Percentiles rank a stretch among this genome's conserved stretches.
phyloP scores from a whole-genome alignment of 768 basidiomycete species.

The Xerocomellus amylosporus region DNA sequence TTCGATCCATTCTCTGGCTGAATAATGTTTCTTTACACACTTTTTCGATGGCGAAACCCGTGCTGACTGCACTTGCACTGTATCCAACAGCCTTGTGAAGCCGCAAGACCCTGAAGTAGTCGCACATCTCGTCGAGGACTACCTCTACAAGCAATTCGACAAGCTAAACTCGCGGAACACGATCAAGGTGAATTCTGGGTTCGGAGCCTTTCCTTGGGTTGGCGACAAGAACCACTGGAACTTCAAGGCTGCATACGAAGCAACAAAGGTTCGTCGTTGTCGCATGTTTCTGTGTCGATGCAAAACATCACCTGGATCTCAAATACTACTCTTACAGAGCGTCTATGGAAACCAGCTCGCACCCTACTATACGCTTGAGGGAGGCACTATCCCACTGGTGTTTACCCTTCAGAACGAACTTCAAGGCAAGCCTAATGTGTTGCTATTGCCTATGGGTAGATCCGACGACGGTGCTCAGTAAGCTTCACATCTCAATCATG shows the following conservation, averaged over 20 bases:
- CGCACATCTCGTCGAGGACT: conserved; percentile 60
- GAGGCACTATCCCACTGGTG: conserved; percentile 86
- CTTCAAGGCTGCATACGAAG: conserved; percentile 76
- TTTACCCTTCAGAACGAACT: conserved; percentile 82
- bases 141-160: conserved; percentile 71
- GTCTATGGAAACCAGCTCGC: conserved; percentile 36
- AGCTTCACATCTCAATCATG: conserved; percentile 20
- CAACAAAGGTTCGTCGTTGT: conserved; percentile 54
- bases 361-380: conserved; percentile 76
- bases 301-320: not conserved
- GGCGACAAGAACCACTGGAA: conserved; percentile 82
- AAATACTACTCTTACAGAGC: not conserved
- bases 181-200: conserved; percentile 57
- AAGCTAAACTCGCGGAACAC: conserved; percentile 80
- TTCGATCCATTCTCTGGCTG: not conserved
- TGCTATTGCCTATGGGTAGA: conserved; percentile 85
- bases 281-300: too few relatives aligned
- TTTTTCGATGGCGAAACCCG: not conserved
- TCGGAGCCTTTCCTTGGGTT: conserved; percentile 85
- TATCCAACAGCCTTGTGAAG: conserved; percentile 58
- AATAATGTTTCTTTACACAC: not conserved
- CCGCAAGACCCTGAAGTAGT: conserved; percentile 73
- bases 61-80: not conserved
- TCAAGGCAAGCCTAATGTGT: conserved; percentile 59
- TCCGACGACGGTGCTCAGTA: conserved; percentile 91